Evolutionary conservation across 192 early-diverging fungal genomes (phyloP).

Genomic region (Coemansia sp.): DNA sequence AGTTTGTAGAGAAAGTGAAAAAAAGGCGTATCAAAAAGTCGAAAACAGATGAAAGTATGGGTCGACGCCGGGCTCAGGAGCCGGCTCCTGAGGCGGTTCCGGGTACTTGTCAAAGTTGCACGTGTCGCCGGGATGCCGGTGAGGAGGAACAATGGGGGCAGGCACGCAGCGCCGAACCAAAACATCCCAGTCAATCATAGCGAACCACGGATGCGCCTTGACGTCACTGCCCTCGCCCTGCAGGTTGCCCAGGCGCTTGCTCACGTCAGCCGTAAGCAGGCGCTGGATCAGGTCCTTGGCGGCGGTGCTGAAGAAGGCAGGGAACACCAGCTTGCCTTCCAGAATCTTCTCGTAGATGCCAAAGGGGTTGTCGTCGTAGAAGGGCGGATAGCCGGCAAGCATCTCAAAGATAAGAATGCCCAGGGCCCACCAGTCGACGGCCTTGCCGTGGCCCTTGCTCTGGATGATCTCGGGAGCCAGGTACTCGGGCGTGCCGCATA

Average conservation of each 20-base stretch:
- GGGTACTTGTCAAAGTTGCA: constrained; percentile 98
- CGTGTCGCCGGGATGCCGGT: constrained; percentile 88
- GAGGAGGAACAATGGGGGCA: constrained; percentile 88
- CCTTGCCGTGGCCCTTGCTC: constrained; percentile 93
- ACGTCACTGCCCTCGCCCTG: constrained; percentile 89
- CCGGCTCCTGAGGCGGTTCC: constrained; percentile 68
- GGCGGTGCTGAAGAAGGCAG: constrained; percentile 76
- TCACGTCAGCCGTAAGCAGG: constrained; percentile 87
- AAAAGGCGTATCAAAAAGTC: constrained; percentile 57
- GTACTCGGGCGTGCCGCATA: constrained; percentile 98
- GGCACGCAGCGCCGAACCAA: constrained; percentile 71
- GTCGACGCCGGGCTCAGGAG: constrained; percentile 59
- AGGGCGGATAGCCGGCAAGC: constrained; percentile 96
- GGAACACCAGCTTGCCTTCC: constrained; percentile 83
- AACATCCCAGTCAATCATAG: constrained; percentile 88
- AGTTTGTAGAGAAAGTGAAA: not conserved
- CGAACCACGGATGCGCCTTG: constrained; percentile 93
- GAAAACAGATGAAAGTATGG: constrained; percentile 79
- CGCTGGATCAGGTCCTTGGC: constrained; percentile 90
- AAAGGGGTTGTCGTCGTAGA: constrained; percentile 97
- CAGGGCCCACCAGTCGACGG: constrained; percentile 99
- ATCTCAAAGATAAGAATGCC: constrained; percentile 98
- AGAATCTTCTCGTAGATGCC: constrained; percentile 99
- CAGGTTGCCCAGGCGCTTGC: constrained; percentile 92
- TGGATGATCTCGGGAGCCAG: constrained; percentile 97